A percentile compares a stretch with the other conserved stretches of the same genome.
These are phyloP conservation scores for Sporothrix phasma DNA, from an alignment of 2,329 filamentous ascomycete genomes.

Conservation along the genomic window DNA sequence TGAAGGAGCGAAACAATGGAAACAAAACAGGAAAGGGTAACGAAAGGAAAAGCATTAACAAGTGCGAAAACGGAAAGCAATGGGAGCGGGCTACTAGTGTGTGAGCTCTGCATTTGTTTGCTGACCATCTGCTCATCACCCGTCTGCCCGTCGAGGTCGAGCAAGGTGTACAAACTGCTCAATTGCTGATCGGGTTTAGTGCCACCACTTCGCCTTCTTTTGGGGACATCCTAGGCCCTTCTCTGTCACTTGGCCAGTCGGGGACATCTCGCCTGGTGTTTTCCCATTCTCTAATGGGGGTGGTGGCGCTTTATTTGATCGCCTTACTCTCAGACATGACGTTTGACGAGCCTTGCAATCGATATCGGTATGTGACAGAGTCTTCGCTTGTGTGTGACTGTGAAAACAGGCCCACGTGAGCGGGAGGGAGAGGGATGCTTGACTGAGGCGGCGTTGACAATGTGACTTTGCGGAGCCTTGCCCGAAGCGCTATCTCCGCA, in stretches of 20 bases:
- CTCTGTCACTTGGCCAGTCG: not conserved
- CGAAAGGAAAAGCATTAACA: not conserved
- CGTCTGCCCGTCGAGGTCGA: not conserved
- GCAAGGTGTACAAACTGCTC: not conserved
- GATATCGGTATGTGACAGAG: not conserved
- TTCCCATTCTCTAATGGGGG: too few species aligned
- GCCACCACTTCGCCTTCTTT: not conserved
- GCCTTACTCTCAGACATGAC: not conserved
- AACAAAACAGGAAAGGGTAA: not conserved
- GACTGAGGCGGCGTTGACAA: not conserved
- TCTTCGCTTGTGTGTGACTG: not conserved
- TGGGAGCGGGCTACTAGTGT: not conserved
- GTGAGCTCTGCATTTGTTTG: not conserved
- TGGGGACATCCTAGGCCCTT: not conserved
- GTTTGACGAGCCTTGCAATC: not conserved
- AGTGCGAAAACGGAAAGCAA: not conserved
- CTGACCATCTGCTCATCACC: not conserved
- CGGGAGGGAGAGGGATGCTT: not conserved
- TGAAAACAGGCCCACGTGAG: not conserved
- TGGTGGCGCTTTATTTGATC: not conserved
- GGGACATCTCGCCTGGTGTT: not conserved
- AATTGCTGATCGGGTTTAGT: not conserved
- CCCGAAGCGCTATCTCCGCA: constrained; percentile 25
- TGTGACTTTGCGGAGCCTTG: constrained; percentile 14
- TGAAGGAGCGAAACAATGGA: not conserved